Evolutionary conservation across 495 filamentous ascomycete genomes (phyloP).

Genomic region (Podospora comata): DNA sequence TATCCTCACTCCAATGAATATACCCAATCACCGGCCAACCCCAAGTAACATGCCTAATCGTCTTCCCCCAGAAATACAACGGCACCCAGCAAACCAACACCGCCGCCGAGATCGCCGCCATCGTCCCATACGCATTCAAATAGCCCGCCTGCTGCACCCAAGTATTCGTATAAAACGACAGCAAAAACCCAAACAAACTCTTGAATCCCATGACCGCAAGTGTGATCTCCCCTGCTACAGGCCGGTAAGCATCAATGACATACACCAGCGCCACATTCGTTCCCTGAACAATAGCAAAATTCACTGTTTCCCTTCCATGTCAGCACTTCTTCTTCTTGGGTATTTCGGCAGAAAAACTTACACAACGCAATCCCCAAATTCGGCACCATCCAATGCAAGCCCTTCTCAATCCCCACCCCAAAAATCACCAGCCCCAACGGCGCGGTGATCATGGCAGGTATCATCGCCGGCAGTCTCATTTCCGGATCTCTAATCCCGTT

Average conservation of each 20-base stretch:
- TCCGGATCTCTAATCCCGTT: slow-evolving; percentile 54
- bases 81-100: slow-evolving; percentile 43
- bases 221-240: slow-evolving; percentile 52
- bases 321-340: neutral
- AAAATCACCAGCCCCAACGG: slow-evolving; percentile 50
- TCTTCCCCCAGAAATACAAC: slow-evolving; percentile 50
- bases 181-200: slow-evolving; percentile 54
- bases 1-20: slow-evolving; percentile 47
- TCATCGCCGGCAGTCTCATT: slow-evolving; percentile 51
- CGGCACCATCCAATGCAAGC: slow-evolving; percentile 54
- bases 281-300: slow-evolving; percentile 50
- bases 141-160: slow-evolving; percentile 55
- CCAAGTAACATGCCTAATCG: slow-evolving; percentile 45
- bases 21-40: slow-evolving; percentile 46
- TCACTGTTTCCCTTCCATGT: slow-evolving; percentile 29
- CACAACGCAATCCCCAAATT: slow-evolving; percentile 49
- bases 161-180: slow-evolving; percentile 58
- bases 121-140: slow-evolving; percentile 48
- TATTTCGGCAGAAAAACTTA: slow-evolving; percentile 20
- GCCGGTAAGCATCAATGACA: slow-evolving; percentile 54
- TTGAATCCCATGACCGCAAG: slow-evolving; percentile 54
- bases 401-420: slow-evolving; percentile 49
- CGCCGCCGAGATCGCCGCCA: slow-evolving; percentile 49
- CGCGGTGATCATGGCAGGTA: slow-evolving; percentile 42
- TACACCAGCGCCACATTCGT: slow-evolving; percentile 55